Base-by-base conservation (phyloP, 805 yeast species). In the Wickerhamiella siamensis region DNA sequence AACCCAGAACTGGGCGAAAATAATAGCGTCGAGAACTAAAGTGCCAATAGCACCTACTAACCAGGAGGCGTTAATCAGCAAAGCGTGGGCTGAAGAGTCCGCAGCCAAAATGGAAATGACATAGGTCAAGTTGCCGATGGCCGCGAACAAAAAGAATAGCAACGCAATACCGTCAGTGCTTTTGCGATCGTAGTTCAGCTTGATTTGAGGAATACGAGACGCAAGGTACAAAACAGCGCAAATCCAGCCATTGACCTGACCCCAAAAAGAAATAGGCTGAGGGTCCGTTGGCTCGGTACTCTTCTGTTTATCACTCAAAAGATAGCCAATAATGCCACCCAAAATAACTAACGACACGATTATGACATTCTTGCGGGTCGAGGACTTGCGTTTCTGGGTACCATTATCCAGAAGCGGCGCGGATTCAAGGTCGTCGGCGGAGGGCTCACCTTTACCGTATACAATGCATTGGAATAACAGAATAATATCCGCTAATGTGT, bases 111-210 rank as follows among this genome's bases (percentile, higher is more conserved):
- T 88, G 9, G 94, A 80, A 12, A 83, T 71, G 33, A 91, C 95
- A 53, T 86, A 91, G 1, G 95, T 83, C 55, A 83, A 66, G 58
- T 88, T 91, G 37, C 98, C 98, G 43, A 88, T 65, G 59, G 95
- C 86, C 17, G 98, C 97, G 68, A 91, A 88, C 18, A 91, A 64
- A 63, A 88, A 88, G 62, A 91, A 88, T 69, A 88, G 69, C 55
- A 91, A 83, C 9, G 95, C 83, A 38, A 88, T 82, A 19, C 97
- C 97, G 47, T 91, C 97, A 58, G 95, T 86, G 2, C 94, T 80
- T 62, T 86, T 87, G 55, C 96, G 72, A 58, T 78, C 69, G 56
- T 70, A 83, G 62, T 91, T 91, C 46, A 88, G 69, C 44, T 83
- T 59, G 41, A 91, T 83, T 63, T 91, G 98, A 1, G 98, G 98